phyloP scores from a whole-genome alignment of 2,329 filamentous ascomycete genomes.

The Diaporthe citrichinensis region DNA sequence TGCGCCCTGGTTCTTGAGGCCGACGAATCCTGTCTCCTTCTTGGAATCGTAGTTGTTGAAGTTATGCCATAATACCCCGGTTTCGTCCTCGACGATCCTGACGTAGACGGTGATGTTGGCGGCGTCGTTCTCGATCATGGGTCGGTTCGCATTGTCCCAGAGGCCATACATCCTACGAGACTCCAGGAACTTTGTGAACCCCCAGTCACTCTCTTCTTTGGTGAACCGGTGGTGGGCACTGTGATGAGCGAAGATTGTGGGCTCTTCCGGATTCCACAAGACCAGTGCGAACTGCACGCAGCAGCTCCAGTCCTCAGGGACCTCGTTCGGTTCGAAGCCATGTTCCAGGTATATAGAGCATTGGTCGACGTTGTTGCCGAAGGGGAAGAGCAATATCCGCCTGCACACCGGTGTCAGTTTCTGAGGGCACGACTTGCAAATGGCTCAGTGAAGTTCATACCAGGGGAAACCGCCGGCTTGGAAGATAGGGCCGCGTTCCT shows the following conservation, averaged over 20 bases:
- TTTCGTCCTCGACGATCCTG: constrained; percentile 87
- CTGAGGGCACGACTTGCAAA: not conserved
- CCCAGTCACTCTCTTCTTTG: constrained; percentile 97
- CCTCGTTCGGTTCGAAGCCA: constrained; percentile 80
- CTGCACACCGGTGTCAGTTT: constrained; percentile 58
- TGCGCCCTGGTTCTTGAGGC: constrained; percentile 95
- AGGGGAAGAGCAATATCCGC: constrained; percentile 96
- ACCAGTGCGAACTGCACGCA: constrained; percentile 97
- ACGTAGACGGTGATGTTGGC: constrained; percentile 89
- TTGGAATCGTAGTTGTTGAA: constrained; percentile 98
- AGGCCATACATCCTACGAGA: constrained; percentile 86
- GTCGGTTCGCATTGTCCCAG: constrained; percentile 79
- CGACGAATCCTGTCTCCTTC: constrained; percentile 97
- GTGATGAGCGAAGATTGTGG: constrained; percentile 85
- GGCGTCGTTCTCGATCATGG: constrained; percentile 81
- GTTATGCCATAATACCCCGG: constrained; percentile 91
- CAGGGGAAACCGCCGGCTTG: constrained; percentile 90
- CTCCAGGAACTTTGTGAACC: constrained; percentile 96
- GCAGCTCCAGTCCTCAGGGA: constrained; percentile 95
- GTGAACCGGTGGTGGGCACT: constrained; percentile 96
- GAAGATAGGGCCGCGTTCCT: constrained; percentile 90
- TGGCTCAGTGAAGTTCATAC: constrained; percentile 61
- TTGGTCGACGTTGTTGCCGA: constrained; percentile 93
- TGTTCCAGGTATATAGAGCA: constrained; percentile 98
- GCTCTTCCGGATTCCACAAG: constrained; percentile 93